phyloP scores from a whole-genome alignment of 129 eudicot genomes.

The Smallanthus sonchifolius region DNA sequence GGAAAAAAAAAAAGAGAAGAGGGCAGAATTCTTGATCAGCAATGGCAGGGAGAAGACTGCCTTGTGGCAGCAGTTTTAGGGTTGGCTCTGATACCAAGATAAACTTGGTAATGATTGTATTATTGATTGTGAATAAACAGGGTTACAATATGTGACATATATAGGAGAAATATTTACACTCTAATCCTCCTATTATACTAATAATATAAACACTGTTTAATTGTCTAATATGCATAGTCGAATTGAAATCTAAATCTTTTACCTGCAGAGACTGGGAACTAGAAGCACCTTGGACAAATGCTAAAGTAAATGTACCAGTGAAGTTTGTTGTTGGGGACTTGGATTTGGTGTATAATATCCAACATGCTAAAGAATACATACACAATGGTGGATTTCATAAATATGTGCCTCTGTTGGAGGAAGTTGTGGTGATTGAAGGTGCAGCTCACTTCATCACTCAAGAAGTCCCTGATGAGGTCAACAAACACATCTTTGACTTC shows the following conservation, averaged over 20 bases:
- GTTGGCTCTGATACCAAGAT: no score
- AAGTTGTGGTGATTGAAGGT: conserved; percentile 57
- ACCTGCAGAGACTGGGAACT: conserved; percentile 57
- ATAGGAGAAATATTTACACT: no score
- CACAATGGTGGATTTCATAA: conserved; percentile 48
- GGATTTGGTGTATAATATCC: conserved; percentile 49
- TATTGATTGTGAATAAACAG: no score
- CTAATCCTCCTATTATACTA: no score
- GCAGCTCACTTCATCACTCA: conserved; percentile 63
- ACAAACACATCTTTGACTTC: conserved; percentile 48
- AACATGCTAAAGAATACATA: conserved; percentile 42
- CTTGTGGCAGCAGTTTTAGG: no score
- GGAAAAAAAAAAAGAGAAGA: no score
- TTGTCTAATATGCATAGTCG: no score
- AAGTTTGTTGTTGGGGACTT: conserved; percentile 59
- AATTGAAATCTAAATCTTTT: background rate
- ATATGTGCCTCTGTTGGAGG: conserved; percentile 57
- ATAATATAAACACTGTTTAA: no score
- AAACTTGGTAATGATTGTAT: no score
- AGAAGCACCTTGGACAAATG: conserved; percentile 64
- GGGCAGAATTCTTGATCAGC: no score
- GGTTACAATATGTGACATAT: no score
- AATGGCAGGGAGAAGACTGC: no score
- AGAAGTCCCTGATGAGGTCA: conserved; percentile 51
- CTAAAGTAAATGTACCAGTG: conserved; percentile 54